Base-by-base conservation (phyloP, 2,329 filamentous ascomycete species). In the Trichoderma atroviride region DNA sequence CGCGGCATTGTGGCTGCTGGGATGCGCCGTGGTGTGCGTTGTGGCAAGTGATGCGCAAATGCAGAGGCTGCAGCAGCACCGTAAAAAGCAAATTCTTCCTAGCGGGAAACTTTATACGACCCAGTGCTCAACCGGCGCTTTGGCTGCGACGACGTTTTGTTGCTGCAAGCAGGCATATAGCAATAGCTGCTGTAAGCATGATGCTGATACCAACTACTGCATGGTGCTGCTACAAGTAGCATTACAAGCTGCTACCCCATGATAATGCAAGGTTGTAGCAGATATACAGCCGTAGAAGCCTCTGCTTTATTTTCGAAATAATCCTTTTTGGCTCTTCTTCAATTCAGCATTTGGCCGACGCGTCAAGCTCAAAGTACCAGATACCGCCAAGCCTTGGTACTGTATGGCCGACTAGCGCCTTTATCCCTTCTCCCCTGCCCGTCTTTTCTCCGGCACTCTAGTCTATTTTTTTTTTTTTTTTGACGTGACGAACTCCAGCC, bases 371-470 rank as follows among this genome's bases (percentile, higher is more conserved):
- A 37, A 43, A 24, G 59, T 63, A 57, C 24, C 59, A 19, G 29
- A 31, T 64, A 60, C 67, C 22, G 19, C n/a, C 50, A 37, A 56
- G 61, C 27, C 73, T 70, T 16, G 31, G n/a, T 50, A 50, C 29
- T 27, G 33, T 59, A 19, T 35, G 40, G 43, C 4, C n/a, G 43
- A 50, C 47, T 50, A 50, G 47, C 47, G 47, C 65, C 68, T 72
- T 64, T 71, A 53, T 53, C 50, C 50, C 50, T 53, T 53, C 50
- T 70, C 72, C 71, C 71, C 73, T 29, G 24, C 33, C 40, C 40
- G 33, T 33, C 64, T 75, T 75, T 73, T 71, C 74, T 70, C 70
- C 73, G 72, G 69, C 69, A 70, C 40, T 75, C 71, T 69, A 70
- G 70, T 71, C 43, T 76, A 68, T 73, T 65, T 58, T 64, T 69